Conservation (phyloP, 2,329 filamentous ascomycete genomes). For the Fusarium sp. region DNA sequence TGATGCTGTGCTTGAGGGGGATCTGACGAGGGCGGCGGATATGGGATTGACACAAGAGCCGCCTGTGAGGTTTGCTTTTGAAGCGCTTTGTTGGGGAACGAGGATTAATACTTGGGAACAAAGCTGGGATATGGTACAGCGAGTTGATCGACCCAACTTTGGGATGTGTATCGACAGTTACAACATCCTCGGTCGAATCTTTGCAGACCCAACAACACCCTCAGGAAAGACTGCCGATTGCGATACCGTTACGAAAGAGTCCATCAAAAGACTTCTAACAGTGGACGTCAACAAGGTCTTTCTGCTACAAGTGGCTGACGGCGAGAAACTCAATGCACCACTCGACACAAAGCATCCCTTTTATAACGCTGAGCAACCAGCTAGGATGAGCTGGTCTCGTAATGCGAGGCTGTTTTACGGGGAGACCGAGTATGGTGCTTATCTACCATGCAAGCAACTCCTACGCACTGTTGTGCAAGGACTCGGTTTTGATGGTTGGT, state of each 20-base stretch:
- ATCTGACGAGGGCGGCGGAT: slow-evolving; percentile 75
- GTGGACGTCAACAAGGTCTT: slow-evolving; percentile 76
- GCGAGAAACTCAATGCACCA: slow-evolving; percentile 70
- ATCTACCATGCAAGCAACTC: slow-evolving; percentile 74
- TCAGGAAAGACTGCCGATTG: slow-evolving; percentile 66
- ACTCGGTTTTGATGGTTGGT: slow-evolving; percentile 75
- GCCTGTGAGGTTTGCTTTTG: slow-evolving; percentile 76
- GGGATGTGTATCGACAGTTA: slow-evolving; percentile 83
- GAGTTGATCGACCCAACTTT: slow-evolving; percentile 77
- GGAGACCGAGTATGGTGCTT: slow-evolving; percentile 71
- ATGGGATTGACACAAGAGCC: slow-evolving; percentile 69
- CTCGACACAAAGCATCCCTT: slow-evolving; percentile 63
- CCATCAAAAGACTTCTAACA: slow-evolving; percentile 65
- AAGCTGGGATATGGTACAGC: slow-evolving; percentile 74
- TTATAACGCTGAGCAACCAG: slow-evolving; percentile 51
- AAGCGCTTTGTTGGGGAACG: slow-evolving; percentile 79
- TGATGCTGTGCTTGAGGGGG: slow-evolving; percentile 67
- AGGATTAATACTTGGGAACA: slow-evolving; percentile 77
- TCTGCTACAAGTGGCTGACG: slow-evolving; percentile 82
- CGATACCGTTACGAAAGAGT: slow-evolving; percentile 65
- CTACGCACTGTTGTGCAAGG: slow-evolving; percentile 71
- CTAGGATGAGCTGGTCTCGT: slow-evolving; percentile 80
- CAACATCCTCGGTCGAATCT: slow-evolving; percentile 79
- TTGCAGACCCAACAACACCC: slow-evolving; percentile 71
- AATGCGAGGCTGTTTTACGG: slow-evolving; percentile 73